phyloP scores from a whole-genome alignment of 495 filamentous ascomycete genomes.

The Penicillium desertorum region DNA sequence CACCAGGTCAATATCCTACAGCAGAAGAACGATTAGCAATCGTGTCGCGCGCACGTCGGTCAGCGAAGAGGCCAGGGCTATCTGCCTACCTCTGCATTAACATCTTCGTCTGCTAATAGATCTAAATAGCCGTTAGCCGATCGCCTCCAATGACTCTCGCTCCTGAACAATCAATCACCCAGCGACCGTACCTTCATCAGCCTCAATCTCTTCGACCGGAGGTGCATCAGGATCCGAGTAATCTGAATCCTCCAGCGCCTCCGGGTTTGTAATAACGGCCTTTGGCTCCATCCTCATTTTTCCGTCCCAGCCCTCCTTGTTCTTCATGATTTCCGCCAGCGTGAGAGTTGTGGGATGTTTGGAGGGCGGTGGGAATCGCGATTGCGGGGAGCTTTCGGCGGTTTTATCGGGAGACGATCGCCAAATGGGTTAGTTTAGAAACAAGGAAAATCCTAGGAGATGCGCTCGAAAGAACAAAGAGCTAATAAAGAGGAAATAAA shows the following conservation, averaged over 20 bases:
- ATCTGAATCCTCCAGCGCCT: slow-evolving; percentile 76
- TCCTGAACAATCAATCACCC: slow-evolving; percentile 2
- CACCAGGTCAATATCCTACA: slow-evolving; percentile 82
- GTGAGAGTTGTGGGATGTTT: slow-evolving; percentile 15
- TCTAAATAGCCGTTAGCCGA: slow-evolving; percentile 43
- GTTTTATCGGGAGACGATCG: slow-evolving; percentile 10
- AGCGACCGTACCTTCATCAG: slow-evolving; percentile 69
- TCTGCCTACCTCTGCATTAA: slow-evolving; percentile 51
- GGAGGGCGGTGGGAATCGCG: slow-evolving; percentile 22
- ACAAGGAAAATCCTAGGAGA: not conserved
- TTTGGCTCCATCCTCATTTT: slow-evolving; percentile 74
- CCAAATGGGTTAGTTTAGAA: not conserved
- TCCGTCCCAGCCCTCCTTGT: slow-evolving; percentile 90
- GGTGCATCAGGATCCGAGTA: slow-evolving; percentile 81
- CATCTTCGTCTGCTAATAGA: slow-evolving; percentile 63
- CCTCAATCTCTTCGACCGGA: slow-evolving; percentile 70
- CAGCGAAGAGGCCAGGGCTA: slow-evolving; percentile 6
- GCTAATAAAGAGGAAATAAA: not conserved
- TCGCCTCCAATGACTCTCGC: not conserved
- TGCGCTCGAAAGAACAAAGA: not conserved
- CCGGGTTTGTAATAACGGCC: slow-evolving; percentile 66
- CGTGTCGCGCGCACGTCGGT: not conserved
- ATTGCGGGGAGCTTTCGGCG: slow-evolving; percentile 28
- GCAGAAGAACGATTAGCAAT: slow-evolving; percentile 17
- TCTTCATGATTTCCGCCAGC: slow-evolving; percentile 38